Evolutionary conservation across 352 stramenopile genomes (phyloP), one percentile per base, ranked within the genome.

Genomic region (Aphanomyces invadans): DNA sequence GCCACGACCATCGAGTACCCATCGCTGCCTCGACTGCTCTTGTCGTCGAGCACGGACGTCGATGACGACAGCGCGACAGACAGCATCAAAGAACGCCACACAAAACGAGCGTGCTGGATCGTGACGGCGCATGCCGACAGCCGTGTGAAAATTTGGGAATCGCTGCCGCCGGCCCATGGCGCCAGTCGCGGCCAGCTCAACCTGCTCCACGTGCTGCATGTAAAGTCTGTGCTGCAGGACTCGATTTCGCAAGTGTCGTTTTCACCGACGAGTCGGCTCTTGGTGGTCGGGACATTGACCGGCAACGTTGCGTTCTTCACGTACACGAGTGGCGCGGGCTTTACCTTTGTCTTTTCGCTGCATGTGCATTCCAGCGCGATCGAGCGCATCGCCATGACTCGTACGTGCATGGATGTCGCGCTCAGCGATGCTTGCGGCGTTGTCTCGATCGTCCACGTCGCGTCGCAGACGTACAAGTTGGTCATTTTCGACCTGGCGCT

Each of bases 341-440:
- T 84, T 44, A 70, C 72, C 31, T 70, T 74, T 4, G 54, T 83
- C 3, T 86, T 88, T 62, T 77, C 69, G 7, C 59, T 83, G 10
- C 80, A 88, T 55, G 74, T 87, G 9, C 80, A 89, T 71, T 80
- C 73, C 38, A 76, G 79, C 23, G 73, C 74, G 7, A 86, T 92
- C 53, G 72, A 55, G 28, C 76, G 72, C 42, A 66, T 90, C 4
- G 48, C 9, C 68, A 72, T 0, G 83, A n/a, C n/a, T n/a, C n/a
- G n/a, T n/a, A n/a, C n/a, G n/a, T n/a, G 86, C 39, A 71, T 71
- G 4, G 87, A 82, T 53, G 70, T 83, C 25, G 76, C 75, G 19
- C 68, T 87, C 23, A 74, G 80, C 0, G 83, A 92, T 63, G 61
- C 74, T 25, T 75, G 67, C 31, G 83, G 81, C 1, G 81, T 86